These are phyloP conservation scores for Schizosaccharomyces pombe DNA, from an alignment of 805 yeast species.

Conservation along the genomic window DNA sequence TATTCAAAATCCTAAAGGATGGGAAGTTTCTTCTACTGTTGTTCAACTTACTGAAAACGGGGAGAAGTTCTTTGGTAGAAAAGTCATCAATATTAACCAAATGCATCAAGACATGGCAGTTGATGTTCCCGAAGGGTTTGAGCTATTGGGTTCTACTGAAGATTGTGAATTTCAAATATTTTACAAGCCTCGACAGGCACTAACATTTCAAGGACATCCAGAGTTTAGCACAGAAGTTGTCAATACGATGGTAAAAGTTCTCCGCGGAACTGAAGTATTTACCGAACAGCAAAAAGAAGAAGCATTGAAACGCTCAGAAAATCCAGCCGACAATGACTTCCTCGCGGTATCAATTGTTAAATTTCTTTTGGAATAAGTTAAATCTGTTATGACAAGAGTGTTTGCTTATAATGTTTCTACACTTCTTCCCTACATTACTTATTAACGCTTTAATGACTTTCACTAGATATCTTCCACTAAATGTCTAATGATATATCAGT, in stretches of 20 bases:
- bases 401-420: too few species aligned
- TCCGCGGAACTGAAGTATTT: constrained; percentile 13
- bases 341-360: background rate
- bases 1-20: constrained; percentile 34
- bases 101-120: constrained; percentile 38
- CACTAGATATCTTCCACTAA: too few species aligned
- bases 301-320: background rate
- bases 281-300: background rate
- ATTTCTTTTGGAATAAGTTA: background rate
- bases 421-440: too few species aligned
- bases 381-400: too few species aligned
- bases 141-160: constrained; percentile 29
- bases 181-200: constrained; percentile 24
- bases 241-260: background rate
- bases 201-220: constrained; percentile 80
- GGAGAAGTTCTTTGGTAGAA: constrained; percentile 14
- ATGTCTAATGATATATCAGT: too few species aligned
- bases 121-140: constrained; percentile 13
- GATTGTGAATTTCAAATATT: constrained; percentile 47
- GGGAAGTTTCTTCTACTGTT: constrained; percentile 46
- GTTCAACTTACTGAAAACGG: constrained; percentile 21
- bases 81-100: constrained; percentile 23
- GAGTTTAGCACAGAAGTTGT: constrained; percentile 27
- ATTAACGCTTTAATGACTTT: too few species aligned
- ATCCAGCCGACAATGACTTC: background rate